A percentile compares a stretch with the other conserved stretches of the same genome.
Evolutionary conservation across 2,329 filamentous ascomycete species (phyloP).

Genomic region (Trichoderma cornu-damae): DNA sequence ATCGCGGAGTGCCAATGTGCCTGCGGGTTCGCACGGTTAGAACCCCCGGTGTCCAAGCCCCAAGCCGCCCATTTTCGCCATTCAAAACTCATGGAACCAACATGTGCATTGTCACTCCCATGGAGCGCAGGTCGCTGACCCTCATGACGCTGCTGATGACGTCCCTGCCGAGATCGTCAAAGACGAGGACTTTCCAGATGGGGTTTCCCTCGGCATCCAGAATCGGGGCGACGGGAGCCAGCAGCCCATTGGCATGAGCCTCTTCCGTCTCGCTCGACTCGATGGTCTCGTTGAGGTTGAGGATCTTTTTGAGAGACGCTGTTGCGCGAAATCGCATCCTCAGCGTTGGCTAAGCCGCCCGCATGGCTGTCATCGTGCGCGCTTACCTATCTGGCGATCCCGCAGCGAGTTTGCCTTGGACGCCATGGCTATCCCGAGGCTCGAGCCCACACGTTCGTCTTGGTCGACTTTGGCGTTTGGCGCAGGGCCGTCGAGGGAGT

Average conservation of each 20-base stretch:
- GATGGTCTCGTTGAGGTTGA: constrained; percentile 82
- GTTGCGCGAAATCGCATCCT: neutral
- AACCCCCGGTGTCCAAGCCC: neutral
- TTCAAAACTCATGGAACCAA: no score
- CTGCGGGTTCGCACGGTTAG: constrained; percentile 39
- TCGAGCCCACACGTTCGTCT: neutral
- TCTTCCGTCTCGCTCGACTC: constrained; percentile 58
- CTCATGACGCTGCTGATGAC: constrained; percentile 94
- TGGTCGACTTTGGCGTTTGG: neutral
- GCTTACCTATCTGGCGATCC: constrained; percentile 47
- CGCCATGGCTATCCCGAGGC: constrained; percentile 38
- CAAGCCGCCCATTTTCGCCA: no score
- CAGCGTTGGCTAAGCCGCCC: neutral
- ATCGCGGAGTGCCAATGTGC: constrained; percentile 74
- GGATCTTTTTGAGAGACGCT: constrained; percentile 92
- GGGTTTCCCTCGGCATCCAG: constrained; percentile 83
- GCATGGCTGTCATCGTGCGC: neutral
- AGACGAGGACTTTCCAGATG: constrained; percentile 96
- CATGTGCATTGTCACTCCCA: constrained; percentile 97
- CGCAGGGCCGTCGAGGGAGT: constrained; percentile 2
- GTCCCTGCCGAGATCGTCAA: constrained; percentile 85
- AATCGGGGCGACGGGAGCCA: constrained; percentile 69
- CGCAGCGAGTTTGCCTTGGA: constrained; percentile 43
- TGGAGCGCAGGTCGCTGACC: constrained; percentile 84
- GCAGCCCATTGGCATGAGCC: constrained; percentile 55